Evolutionary conservation across 2,329 filamentous ascomycete species (phyloP).

Genomic region (Hypoxylon sp.): DNA sequence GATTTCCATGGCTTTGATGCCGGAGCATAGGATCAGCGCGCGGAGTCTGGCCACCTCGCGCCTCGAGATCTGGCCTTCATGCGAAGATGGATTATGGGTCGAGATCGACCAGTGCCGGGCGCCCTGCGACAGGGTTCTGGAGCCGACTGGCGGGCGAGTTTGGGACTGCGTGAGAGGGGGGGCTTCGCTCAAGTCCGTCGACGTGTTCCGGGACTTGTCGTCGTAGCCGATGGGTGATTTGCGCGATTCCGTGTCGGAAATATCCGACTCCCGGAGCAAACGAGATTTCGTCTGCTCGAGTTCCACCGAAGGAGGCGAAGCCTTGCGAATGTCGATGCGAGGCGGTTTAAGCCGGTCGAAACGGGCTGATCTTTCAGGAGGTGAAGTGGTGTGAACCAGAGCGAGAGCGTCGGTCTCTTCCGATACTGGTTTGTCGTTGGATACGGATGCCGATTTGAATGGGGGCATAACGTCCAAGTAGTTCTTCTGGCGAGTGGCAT

Average conservation of each 20-base stretch:
- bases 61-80: conserved; percentile 66
- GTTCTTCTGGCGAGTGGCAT: conserved; percentile 58
- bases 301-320: conserved; percentile 58
- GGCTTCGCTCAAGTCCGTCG: conserved; percentile 57
- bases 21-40: conserved; percentile 83
- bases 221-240: conserved; percentile 43
- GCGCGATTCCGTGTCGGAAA: conserved; percentile 59
- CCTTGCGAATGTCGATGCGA: conserved; percentile 62
- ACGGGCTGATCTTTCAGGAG: conserved; percentile 60
- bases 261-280: conserved; percentile 53
- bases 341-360: conserved; percentile 66
- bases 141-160: conserved; percentile 21
- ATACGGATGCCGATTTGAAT: conserved; percentile 59
- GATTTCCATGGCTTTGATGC: conserved; percentile 91
- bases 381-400: conserved; percentile 45
- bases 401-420: conserved; percentile 42
- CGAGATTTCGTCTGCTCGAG: conserved; percentile 39
- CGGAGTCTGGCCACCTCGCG: conserved; percentile 86
- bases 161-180: conserved; percentile 49
- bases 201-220: conserved; percentile 53
- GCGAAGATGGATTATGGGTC: conserved; percentile 58
- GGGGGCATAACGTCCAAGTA: conserved; percentile 68
- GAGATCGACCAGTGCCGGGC: conserved; percentile 66
- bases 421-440: conserved; percentile 42
- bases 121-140: conserved; percentile 37